Percentiles rank a stretch among this genome's conserved stretches.
Evolutionary conservation across 116 monocot genomes (phyloP).

Genomic region (Cymodocea nodosa): DNA sequence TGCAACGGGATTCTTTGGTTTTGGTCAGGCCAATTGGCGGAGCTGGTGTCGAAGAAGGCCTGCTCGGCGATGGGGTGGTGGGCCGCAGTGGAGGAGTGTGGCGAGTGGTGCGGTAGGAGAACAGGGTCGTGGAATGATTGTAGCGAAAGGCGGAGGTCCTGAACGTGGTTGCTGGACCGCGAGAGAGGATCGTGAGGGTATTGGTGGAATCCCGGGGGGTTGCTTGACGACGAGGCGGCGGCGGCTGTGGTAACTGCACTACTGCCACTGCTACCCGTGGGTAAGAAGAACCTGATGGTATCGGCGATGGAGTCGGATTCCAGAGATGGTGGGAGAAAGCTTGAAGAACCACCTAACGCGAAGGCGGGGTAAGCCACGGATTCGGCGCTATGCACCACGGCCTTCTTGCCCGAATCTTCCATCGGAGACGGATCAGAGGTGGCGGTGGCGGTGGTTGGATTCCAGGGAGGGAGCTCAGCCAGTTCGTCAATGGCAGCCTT

Average conservation of each 20-base stretch:
- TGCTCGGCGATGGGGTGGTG: neutral
- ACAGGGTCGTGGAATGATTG: slow-evolving; percentile 67
- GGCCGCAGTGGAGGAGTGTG: slow-evolving; percentile 9
- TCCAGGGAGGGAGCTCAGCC: slow-evolving; percentile 36
- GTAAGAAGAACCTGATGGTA: slow-evolving; percentile 94
- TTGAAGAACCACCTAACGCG: slow-evolving; percentile 13
- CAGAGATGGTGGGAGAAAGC: slow-evolving; percentile 49
- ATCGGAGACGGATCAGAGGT: neutral
- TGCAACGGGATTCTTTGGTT: slow-evolving; percentile 29
- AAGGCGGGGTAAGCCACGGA: slow-evolving; percentile 3
- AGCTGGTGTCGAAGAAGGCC: slow-evolving; percentile 12
- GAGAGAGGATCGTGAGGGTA: slow-evolving; percentile 41
- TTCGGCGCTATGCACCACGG: neutral
- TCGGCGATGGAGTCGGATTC: slow-evolving; percentile 77
- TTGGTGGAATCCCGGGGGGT: slow-evolving; percentile 26
- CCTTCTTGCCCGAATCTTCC: slow-evolving; percentile 9
- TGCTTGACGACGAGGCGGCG: slow-evolving; percentile 12
- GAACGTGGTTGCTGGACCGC: slow-evolving; percentile 30
- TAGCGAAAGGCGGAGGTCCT: slow-evolving; percentile 86
- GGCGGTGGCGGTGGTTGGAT: slow-evolving; percentile 14
- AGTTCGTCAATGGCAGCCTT: slow-evolving; percentile 81
- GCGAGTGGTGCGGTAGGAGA: slow-evolving; percentile 15
- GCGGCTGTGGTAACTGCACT: slow-evolving; percentile 1
- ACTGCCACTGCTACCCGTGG: slow-evolving; percentile 16
- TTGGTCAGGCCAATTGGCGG: slow-evolving; percentile 36